Evolutionary conservation across 805 yeast genomes (phyloP), one percentile per base, ranked within the genome.

Genomic region (Torulaspora microellipsoides): DNA sequence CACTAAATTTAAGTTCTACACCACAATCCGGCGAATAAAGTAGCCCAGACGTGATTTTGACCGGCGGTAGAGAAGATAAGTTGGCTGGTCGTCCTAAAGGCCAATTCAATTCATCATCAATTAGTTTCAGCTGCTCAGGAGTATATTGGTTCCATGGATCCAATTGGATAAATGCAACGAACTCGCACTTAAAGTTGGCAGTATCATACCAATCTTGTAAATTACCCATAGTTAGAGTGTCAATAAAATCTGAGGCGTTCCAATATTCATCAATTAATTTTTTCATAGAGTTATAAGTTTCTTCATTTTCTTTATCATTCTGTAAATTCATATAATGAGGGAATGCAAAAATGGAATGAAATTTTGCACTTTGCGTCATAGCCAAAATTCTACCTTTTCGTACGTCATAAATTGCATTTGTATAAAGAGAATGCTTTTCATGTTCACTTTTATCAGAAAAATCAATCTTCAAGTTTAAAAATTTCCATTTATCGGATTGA

Each of bases 1-100:
- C 49, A 7, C 61, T 60, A 6, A 75, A 33, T 5, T 65, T 60
- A 4, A 86, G 47, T 2, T 75, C 59, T 2, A 83, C 57, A 0
- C 90, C 95, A 69, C 98, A 90, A 59, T 90, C 95, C 0, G 97
- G 97, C 0, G 96, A 87, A 56, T 85, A 89, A 14, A 87, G 46
- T 11, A 87, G 49, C 6, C 83, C 88, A 9, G 73, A 64, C 2
- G 73, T 60, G 8, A 90, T 55, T 27, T 66, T 66, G 13, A 90
- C 51, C 0, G 62, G 55, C 0, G 96, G 96, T 4, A 82, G 58
- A 1, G 56, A 46, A 10, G 64, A 52, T 20, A 67, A 51, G 13
- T 75, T 72, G 12, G 81, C 73, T 1, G 96, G 96, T 47, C 85
- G 69, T 0, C 97, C 97, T n/a, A 76, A 58, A 1, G 96, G 97